Conservation (phyloP, 495 filamentous ascomycete genomes). For the Trichodelitschia bisporula region DNA sequence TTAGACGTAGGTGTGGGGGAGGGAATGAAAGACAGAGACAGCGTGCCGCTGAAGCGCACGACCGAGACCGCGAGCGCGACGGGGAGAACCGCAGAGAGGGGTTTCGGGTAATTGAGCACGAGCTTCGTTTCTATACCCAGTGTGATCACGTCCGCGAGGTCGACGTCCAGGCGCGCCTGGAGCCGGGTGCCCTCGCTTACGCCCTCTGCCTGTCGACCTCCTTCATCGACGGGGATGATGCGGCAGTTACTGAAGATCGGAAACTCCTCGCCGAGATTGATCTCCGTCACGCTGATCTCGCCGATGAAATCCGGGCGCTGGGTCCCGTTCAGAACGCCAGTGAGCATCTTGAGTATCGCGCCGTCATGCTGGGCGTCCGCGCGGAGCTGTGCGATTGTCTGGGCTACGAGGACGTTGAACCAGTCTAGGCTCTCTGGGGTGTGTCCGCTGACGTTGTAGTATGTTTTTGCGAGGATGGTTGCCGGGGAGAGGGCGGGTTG, state of each 20-base stretch:
- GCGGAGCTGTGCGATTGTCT: slow-evolving; percentile 88
- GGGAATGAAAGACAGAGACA: slow-evolving; percentile 80
- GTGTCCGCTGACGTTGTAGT: slow-evolving; percentile 89
- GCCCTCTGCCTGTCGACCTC: slow-evolving; percentile 1
- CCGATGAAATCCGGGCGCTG: slow-evolving; percentile 78
- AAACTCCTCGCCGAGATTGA: slow-evolving; percentile 85
- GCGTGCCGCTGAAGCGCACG: slow-evolving; percentile 81
- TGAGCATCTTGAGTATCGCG: slow-evolving; percentile 69
- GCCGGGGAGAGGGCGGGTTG: slow-evolving; percentile 12
- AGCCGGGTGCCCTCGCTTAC: slow-evolving; percentile 21
- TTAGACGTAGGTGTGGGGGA: slow-evolving; percentile 6
- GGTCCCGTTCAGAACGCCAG: slow-evolving; percentile 55
- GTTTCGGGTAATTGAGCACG: slow-evolving; percentile 79
- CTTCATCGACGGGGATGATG: slow-evolving; percentile 63
- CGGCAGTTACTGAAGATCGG: slow-evolving; percentile 98
- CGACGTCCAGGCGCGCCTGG: slow-evolving; percentile 93
- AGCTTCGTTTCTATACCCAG: slow-evolving; percentile 84
- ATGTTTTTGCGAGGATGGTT: slow-evolving; percentile 88
- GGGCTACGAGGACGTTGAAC: slow-evolving; percentile 96
- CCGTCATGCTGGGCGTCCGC: slow-evolving; percentile 46
- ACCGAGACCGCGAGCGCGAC: slow-evolving; percentile 79
- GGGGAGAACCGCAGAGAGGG: slow-evolving; percentile 69
- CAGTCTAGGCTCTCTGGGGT: slow-evolving; percentile 98
- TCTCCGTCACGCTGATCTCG: slow-evolving; percentile 79
- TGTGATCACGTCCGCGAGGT: slow-evolving; percentile 84